A percentile compares a stretch with the other conserved stretches of the same genome.
These are phyloP conservation scores for Stagonosporopsis chrysanthemi DNA, from an alignment of 2,329 filamentous ascomycete genomes.

Conservation along the genomic window DNA sequence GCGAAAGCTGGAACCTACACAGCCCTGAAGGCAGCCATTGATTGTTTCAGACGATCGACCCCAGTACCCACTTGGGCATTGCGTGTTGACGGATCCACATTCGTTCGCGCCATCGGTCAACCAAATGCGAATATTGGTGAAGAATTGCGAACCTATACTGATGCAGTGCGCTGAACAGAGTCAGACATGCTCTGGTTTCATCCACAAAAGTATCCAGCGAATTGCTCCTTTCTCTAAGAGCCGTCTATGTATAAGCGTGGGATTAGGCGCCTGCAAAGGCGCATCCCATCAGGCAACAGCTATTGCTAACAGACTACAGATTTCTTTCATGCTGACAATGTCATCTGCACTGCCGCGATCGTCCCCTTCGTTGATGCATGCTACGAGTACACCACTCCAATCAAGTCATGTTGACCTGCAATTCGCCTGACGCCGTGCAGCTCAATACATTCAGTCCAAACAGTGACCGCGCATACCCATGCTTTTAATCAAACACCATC, in stretches of 20 bases:
- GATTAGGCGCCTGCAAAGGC: background rate
- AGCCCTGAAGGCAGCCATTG: slow-evolving; percentile 37
- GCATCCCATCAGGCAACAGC: slow-evolving; percentile 8
- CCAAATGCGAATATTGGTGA: slow-evolving; percentile 4
- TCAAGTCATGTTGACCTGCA: background rate
- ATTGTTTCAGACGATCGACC: slow-evolving; percentile 33
- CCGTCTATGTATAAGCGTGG: background rate
- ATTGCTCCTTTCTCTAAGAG: background rate
- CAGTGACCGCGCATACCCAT: slow-evolving; percentile 11
- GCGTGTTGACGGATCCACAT: slow-evolving; percentile 31
- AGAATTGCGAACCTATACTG: background rate
- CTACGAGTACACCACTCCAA: slow-evolving; percentile 7
- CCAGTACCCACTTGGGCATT: slow-evolving; percentile 33
- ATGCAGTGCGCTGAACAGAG: background rate
- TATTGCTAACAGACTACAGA: background rate
- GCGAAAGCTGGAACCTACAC: slow-evolving; percentile 27
- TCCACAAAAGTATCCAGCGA: background rate
- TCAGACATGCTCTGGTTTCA: background rate
- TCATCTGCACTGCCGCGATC: background rate
- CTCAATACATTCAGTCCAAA: slow-evolving; percentile 7
- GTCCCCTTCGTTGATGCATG: background rate
- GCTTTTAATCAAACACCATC: slow-evolving; percentile 18
- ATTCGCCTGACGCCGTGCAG: slow-evolving; percentile 14
- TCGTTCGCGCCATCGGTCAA: slow-evolving; percentile 22
- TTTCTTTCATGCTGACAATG: background rate